A percentile compares a stretch with the other conserved stretches of the same genome.
Evolutionary conservation across 192 early-diverging fungal genomes (phyloP).

Genomic region (Pecoramyces ruminantium): DNA sequence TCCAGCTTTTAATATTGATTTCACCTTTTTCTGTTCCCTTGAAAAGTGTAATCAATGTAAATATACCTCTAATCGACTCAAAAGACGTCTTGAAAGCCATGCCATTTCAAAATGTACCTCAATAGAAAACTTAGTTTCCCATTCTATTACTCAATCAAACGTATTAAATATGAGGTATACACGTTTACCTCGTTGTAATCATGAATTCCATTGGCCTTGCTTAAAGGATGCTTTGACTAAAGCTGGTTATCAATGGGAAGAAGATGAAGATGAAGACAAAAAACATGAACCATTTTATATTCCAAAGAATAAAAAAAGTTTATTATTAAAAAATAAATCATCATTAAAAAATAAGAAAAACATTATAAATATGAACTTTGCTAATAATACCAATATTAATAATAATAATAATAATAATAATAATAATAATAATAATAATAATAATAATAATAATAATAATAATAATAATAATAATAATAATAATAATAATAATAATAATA

Average conservation of each 20-base stretch:
- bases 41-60: background rate
- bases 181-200: background rate
- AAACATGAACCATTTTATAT: too few relatives aligned
- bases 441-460: too few relatives aligned
- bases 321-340: too few relatives aligned
- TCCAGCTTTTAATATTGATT: background rate
- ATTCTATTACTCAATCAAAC: background rate
- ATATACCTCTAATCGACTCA: background rate
- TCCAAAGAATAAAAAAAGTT: too few relatives aligned
- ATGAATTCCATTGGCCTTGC: background rate
- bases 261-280: background rate
- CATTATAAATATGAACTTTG: too few relatives aligned
- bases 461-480: too few relatives aligned
- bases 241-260: background rate
- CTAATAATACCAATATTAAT: too few relatives aligned
- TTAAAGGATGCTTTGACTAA: background rate
- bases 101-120: background rate
- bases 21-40: background rate
- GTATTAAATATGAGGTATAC: background rate
- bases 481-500: background rate
- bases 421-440: background rate
- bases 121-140: background rate
- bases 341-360: too few relatives aligned
- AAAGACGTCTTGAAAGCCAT: background rate
- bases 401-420: too few relatives aligned